phyloP scores from a whole-genome alignment of 495 filamentous ascomycete genomes.

The Penicillium atrosanguineum region DNA sequence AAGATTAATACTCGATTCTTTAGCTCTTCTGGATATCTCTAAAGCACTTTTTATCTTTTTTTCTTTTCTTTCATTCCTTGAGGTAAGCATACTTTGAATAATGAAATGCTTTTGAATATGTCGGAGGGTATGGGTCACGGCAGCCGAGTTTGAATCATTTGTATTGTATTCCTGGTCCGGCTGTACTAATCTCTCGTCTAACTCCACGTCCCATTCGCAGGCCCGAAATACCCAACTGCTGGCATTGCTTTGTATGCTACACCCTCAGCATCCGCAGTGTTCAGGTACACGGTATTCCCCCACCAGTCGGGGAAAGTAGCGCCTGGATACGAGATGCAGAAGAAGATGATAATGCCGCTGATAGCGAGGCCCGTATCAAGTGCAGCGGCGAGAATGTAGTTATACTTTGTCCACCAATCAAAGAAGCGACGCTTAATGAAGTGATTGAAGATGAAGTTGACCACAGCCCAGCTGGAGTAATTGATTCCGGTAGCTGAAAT shows the following conservation, averaged over 20 bases:
- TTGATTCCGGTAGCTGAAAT: conserved; percentile 45
- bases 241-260: conserved; percentile 41
- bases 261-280: conserved; percentile 45
- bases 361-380: conserved; percentile 32
- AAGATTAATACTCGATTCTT: too few relatives aligned
- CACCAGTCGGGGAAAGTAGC: conserved; percentile 38
- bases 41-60: too few relatives aligned
- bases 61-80: too few relatives aligned
- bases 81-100: too few relatives aligned
- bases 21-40: too few relatives aligned
- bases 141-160: too few relatives aligned
- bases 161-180: too few relatives aligned
- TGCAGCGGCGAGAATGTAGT: conserved; percentile 32
- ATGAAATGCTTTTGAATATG: too few relatives aligned
- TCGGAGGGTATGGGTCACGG: too few relatives aligned
- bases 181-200: background rate
- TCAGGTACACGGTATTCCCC: conserved; percentile 44
- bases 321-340: conserved; percentile 36
- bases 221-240: conserved; percentile 44
- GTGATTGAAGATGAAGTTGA: conserved; percentile 46
- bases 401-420: conserved; percentile 42
- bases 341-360: conserved; percentile 36
- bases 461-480: conserved; percentile 48
- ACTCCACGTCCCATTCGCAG: conserved; percentile 43
- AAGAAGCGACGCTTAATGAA: conserved; percentile 37